These are phyloP conservation scores for Solanum tarijense DNA, from an alignment of 257 asterid genomes.

Conservation along the genomic window DNA sequence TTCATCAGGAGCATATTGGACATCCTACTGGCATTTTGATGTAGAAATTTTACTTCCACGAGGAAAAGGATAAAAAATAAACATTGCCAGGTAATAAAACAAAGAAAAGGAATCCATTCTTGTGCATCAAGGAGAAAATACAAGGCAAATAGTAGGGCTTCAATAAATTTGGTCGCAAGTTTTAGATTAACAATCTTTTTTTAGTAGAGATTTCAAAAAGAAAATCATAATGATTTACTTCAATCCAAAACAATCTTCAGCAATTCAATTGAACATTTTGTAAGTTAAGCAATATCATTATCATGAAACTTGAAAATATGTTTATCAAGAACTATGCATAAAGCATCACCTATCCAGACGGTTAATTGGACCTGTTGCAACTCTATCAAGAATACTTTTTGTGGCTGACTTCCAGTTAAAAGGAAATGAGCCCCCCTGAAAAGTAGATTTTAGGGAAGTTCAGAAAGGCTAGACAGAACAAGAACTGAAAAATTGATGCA, in stretches of 20 bases:
- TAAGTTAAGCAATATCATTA: neutral
- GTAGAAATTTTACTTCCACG: neutral
- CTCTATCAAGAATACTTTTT: conserved; percentile 71
- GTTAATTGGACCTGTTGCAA: conserved; percentile 41
- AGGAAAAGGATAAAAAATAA: neutral
- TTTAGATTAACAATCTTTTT: neutral
- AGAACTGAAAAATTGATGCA: conserved; percentile 4
- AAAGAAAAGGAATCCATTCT: neutral
- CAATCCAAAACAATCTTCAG: neutral
- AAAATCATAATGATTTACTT: neutral
- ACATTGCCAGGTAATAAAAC: neutral
- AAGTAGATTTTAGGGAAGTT: conserved; percentile 2
- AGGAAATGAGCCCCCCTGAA: conserved; percentile 96
- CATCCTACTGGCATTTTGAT: neutral
- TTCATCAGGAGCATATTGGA: neutral
- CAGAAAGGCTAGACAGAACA: neutral
- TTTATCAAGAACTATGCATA: conserved; percentile 1
- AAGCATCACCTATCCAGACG: conserved; percentile 59
- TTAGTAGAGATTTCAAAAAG: neutral
- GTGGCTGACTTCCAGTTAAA: conserved; percentile 86
- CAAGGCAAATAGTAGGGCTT: neutral
- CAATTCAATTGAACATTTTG: neutral
- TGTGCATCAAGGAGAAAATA: neutral
- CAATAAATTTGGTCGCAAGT: neutral
- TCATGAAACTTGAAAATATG: neutral